Base-by-base conservation (phyloP, 2,329 filamentous ascomycete species). In the Cladosporium sp. region DNA sequence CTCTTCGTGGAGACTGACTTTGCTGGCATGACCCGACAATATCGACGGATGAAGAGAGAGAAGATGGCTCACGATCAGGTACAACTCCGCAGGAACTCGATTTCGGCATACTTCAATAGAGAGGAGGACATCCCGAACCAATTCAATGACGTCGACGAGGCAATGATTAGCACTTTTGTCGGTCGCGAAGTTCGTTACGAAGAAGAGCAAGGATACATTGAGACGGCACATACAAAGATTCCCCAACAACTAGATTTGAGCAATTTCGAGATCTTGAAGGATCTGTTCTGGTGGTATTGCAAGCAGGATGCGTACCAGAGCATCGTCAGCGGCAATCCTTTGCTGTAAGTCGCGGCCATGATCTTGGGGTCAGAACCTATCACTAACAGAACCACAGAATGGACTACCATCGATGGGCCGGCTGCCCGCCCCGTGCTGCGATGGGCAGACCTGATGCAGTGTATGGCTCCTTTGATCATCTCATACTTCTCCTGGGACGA, bases 301-400 rank as follows among this genome's bases (percentile, higher is more conserved):
- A 96, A 96, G 73, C 94, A 97, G 78, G 94, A 97, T 71, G 85
- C 89, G 8, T 95, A 93, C 65, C 93, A 97, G 71, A 91, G 90
- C 69, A 84, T 97, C 60, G 77, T 97, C 22, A 94, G 92, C 64
- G 93, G 91, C 8, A 92, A 93, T 40, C 82, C 82, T 61, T 78
- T 95, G 47, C 87, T 97, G 91, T 96, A 78, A 81, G 91, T 81
- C 22, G 62, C 25, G 2, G 35, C 34, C 39, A 40, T 28, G 3
- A 9, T 9, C 22, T 6, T 28, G 42, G 15, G 25, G 13, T 9
- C 1, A 17, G 17, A 10, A 13, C 4, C 9, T 2, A 25, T 28
- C 8, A 45, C 42, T 45, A 9, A 45, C 24, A 17, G 6, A 25
- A 7, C n/a, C 10, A 37, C 37, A 95, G 91, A 60, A 85, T 95